Base-by-base conservation (phyloP, 257 asterid species). In the Dorcoceras hygrometricum region DNA sequence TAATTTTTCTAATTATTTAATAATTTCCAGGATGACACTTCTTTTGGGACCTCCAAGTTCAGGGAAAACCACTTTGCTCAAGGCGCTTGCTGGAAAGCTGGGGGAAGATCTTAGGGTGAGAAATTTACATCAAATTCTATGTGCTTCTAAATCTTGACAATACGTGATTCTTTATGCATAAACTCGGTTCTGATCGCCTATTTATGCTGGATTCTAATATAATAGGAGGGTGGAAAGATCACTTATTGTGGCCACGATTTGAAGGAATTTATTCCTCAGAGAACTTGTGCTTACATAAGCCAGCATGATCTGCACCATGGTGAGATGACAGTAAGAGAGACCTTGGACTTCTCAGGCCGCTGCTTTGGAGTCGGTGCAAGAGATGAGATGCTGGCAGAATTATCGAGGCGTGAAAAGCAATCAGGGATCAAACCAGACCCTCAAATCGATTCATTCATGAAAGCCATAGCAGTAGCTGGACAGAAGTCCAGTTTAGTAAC, bases 1-100 rank as follows among this genome's bases (percentile, higher is more conserved):
- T 1, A 43, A 43, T 12, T 4, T 43, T 14, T 43, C 19, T 43
- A 43, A 43, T 3, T 25, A 32, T 7, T 36, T 26, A 68, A 14
- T 62, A 46, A 18, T 61, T 66, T 72, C 39, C 68, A 82, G 91
- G 74, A 74, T 78, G 84, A 82, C 88, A 29, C 84, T 85, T 57
- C 88, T 85, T 71, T 65, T 85, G 71, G 91, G 91, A 29, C 91
- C 91, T 65, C 91, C 91, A 4, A 79, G 85, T 66, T 78, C 91
- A 0, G 91, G 91, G 24, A 85, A 85, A 66, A 80, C 84, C 4
- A 80, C 83, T 9, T 62, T 85, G 77, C 66, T 80, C 26, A 82
- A 85, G 72, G 88, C 83, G 54, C 80, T 82, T 56, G 80, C 91
- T 26, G 91, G 88, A 71, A 82, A 85, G 65, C 81, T 82, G 39